These are phyloP conservation scores for Zasmidium citrigriseum DNA, from an alignment of 2,329 filamentous ascomycete species.

Conservation along the genomic window DNA sequence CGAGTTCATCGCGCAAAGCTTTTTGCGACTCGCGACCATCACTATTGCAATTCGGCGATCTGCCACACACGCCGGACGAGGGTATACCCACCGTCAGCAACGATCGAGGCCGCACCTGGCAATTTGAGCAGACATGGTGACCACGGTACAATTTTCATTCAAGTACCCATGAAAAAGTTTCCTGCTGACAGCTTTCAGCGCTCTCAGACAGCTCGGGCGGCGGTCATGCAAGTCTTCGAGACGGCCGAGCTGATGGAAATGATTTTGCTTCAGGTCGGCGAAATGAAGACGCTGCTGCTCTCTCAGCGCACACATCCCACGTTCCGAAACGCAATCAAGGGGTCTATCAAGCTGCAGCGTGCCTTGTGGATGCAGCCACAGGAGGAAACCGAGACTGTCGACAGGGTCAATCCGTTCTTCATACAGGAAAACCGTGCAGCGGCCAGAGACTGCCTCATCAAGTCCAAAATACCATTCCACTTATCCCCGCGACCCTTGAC, in stretches of 20 bases:
- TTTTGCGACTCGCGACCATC: too few relatives aligned
- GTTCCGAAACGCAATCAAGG: conserved; percentile 22
- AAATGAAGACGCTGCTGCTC: conserved; percentile 18
- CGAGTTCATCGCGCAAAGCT: too few relatives aligned
- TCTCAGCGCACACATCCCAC: conserved; percentile 24
- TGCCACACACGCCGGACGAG: too few relatives aligned
- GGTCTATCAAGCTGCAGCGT: conserved; percentile 25
- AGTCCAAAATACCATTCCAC: too few relatives aligned
- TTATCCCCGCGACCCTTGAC: too few relatives aligned
- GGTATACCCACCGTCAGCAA: too few relatives aligned
- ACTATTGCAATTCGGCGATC: too few relatives aligned
- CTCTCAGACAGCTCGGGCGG: not conserved
- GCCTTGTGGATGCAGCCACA: not conserved
- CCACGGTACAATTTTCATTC: not conserved
- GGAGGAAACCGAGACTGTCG: not conserved
- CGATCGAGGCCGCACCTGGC: too few relatives aligned
- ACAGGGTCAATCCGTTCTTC: not conserved
- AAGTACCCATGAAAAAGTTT: not conserved
- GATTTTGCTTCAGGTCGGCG: not conserved
- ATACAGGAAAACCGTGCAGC: too few relatives aligned
- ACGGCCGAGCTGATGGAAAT: not conserved
- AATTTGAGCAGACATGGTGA: too few relatives aligned
- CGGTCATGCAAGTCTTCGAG: not conserved
- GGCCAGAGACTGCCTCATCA: too few relatives aligned
- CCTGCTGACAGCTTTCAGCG: not conserved